Conservation (phyloP, 2,329 filamentous ascomycete species). For the Graphiopsis chlorocephala region DNA sequence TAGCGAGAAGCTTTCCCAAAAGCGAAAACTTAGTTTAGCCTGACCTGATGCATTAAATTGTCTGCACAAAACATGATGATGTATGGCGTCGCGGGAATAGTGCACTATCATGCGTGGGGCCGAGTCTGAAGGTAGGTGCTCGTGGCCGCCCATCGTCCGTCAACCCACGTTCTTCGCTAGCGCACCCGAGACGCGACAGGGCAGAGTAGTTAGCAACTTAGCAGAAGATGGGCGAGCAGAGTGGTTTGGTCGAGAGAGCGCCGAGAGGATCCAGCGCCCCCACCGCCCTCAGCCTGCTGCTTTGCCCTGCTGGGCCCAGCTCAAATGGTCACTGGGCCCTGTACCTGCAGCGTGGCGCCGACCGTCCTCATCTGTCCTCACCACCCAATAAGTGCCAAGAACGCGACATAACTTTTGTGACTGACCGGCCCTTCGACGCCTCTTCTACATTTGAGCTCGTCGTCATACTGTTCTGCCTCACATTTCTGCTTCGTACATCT, state of each 20-base stretch:
- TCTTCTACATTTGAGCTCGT: not conserved
- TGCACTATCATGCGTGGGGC: not conserved
- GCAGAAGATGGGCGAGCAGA: not conserved
- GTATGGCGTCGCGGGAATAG: not conserved
- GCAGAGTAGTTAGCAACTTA: not conserved
- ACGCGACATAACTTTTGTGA: slow-evolving; percentile 10
- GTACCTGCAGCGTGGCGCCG: slow-evolving; percentile 15
- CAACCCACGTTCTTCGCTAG: slow-evolving; percentile 11
- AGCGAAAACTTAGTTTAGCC: not conserved
- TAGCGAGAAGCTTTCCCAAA: not conserved
- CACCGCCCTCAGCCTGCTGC: slow-evolving; percentile 2
- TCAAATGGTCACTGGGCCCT: slow-evolving; percentile 3
- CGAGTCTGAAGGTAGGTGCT: not conserved
- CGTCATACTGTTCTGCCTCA: not conserved
- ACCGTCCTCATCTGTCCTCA: not conserved
- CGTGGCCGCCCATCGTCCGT: not conserved
- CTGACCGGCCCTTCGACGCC: not conserved
- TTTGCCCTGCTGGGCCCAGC: not conserved
- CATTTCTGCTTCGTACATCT: not conserved
- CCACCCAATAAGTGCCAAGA: slow-evolving; percentile 10
- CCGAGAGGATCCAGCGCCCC: slow-evolving; percentile 5
- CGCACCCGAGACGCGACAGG: not conserved
- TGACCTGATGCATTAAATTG: not conserved
- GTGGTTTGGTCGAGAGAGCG: not conserved
- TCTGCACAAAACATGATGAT: not conserved